Evolutionary conservation across 495 filamentous ascomycete genomes (phyloP), one percentile per base, ranked within the genome.

Genomic region (Astrothelium subdiscretum): DNA sequence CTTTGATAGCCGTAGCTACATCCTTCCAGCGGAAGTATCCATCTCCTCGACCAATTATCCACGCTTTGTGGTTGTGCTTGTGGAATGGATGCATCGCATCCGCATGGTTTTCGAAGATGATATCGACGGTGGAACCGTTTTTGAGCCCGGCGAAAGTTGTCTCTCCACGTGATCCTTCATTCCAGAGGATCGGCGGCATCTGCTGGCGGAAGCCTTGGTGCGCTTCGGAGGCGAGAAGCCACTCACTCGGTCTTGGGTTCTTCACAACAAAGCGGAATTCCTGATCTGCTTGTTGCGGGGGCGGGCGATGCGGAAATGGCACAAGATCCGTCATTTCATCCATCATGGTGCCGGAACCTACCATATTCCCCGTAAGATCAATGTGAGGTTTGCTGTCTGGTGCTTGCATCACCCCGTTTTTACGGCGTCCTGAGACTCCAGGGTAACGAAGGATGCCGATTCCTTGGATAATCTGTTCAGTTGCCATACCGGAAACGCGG

Each of bases 161-260:
- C 24, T 54, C 48, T 10, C 48, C 48, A 29, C 48, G 48, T 8
- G 48, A 54, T 10, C 29, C 48, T 26, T 54, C 48, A 29, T 54
- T 54, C 48, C 48, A 54, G 3, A 54, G 48, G 24, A 54, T 54
- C 20, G 48, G 48, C 10, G 48, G 48, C 48, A 54, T 29, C 24
- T 54, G 48, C 24, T 54, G 48, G 48, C 48, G 48, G 24, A 54
- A 54, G 20, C 48, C 48, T 54, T 54, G 48, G 48, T 54, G 48
- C 20, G 48, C 5, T 29, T 54, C 48, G 29, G 48, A 54, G 48
- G 48, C 48, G 5, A 54, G 48, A 20, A 54, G 48, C 48, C 48
- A 54, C 6, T 27, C 48, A 15, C 48, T 54, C 15, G 48, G 48
- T 54, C 6, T 54, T 29, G 48, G 48, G 20, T 54, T 26, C 48